Percentiles rank a stretch among this genome's conserved stretches.
phyloP scores from a whole-genome alignment of 768 basidiomycete genomes.

The Lactarius indigo region DNA sequence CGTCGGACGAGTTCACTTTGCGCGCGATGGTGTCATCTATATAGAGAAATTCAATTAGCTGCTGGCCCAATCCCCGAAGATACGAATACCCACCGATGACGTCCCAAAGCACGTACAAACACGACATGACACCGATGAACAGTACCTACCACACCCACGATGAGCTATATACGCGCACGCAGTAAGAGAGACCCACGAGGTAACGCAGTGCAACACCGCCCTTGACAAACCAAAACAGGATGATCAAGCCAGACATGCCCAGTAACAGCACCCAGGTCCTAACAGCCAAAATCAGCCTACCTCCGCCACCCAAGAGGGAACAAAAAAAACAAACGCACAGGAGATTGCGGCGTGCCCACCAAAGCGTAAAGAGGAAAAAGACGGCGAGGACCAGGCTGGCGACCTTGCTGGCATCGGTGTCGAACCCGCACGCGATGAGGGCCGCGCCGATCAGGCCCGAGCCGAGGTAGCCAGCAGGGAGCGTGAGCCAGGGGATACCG shows the following conservation, averaged over 20 bases:
- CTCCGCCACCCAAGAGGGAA: background rate
- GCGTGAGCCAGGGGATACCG: constrained; percentile 75
- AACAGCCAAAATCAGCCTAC: background rate
- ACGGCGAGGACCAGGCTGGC: constrained; percentile 74
- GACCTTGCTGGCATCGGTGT: constrained; percentile 85
- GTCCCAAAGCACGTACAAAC: constrained; percentile 86
- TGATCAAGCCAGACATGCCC: constrained; percentile 74
- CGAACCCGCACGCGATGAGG: constrained; percentile 84
- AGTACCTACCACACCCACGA: constrained; percentile 50
- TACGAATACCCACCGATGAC: constrained; percentile 56
- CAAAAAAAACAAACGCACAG: constrained; percentile 46
- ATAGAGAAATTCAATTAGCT: background rate
- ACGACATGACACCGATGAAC: constrained; percentile 86
- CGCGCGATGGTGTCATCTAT: constrained; percentile 80
- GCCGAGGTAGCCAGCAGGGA: constrained; percentile 84
- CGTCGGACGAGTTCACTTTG: constrained; percentile 86
- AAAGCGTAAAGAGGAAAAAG: constrained; percentile 86
- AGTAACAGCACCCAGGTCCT: constrained; percentile 79
- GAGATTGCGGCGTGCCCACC: constrained; percentile 79
- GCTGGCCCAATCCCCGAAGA: background rate
- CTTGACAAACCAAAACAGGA: constrained; percentile 81
- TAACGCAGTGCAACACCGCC: constrained; percentile 74
- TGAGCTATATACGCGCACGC: background rate
- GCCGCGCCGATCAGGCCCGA: constrained; percentile 83
- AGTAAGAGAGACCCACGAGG: constrained; percentile 45